Conservation (phyloP, 208 protist species). For the Leishmania aethiopica region DNA sequence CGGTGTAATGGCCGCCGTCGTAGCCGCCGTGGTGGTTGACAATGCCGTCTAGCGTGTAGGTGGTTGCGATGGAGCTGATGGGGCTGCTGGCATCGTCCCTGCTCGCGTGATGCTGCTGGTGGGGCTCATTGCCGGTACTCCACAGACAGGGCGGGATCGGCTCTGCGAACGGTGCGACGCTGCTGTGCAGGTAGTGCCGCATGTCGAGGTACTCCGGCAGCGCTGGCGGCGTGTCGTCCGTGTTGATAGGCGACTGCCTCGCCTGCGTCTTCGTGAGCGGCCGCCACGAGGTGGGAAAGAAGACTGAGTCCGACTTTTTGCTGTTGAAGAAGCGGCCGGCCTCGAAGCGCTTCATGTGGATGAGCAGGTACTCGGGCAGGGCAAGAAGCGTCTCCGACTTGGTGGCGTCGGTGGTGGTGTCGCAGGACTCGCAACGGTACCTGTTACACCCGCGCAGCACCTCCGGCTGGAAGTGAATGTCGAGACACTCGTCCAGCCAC, state of each 20-base stretch:
- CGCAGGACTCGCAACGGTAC: slow-evolving; percentile 84
- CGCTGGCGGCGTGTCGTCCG: background rate
- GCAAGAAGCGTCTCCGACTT: slow-evolving; percentile 71
- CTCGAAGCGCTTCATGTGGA: slow-evolving; percentile 92
- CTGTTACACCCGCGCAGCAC: slow-evolving; percentile 67
- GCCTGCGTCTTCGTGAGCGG: slow-evolving; percentile 28
- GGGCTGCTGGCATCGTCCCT: background rate
- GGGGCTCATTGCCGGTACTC: background rate
- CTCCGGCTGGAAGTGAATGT: slow-evolving; percentile 84
- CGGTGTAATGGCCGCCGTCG: slow-evolving; percentile 87
- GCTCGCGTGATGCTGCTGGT: background rate
- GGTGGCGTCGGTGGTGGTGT: slow-evolving; percentile 65
- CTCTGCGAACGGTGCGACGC: slow-evolving; percentile 28
- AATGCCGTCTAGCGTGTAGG: slow-evolving; percentile 82
- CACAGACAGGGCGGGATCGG: slow-evolving; percentile 22
- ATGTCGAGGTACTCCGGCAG: slow-evolving; percentile 67
- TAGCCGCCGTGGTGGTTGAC: slow-evolving; percentile 88
- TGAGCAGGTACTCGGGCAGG: slow-evolving; percentile 81
- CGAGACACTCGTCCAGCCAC: slow-evolving; percentile 88
- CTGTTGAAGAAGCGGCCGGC: slow-evolving; percentile 66
- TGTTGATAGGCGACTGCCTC: background rate
- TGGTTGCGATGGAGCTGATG: slow-evolving; percentile 35
- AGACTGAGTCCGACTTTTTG: slow-evolving; percentile 84
- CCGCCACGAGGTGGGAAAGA: slow-evolving; percentile 80
- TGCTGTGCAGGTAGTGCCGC: slow-evolving; percentile 57